Base-by-base conservation (phyloP, 1,284 basidiomycete species). In the Pseudozyma sp. region DNA sequence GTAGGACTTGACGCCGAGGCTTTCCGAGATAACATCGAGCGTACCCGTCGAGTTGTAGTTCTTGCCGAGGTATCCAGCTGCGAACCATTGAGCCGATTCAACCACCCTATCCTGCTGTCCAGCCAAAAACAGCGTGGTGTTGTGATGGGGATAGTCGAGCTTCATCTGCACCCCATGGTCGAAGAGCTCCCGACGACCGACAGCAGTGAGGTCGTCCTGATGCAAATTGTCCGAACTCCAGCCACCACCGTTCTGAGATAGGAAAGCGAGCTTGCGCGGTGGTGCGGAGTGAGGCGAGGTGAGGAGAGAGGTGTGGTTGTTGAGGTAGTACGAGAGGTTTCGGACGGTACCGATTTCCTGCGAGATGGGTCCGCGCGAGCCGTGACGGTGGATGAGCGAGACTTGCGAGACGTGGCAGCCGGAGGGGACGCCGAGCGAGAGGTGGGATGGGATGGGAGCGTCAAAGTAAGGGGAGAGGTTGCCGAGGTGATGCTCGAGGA, bases 81-180 rank as follows among this genome's bases (percentile, higher is more conserved):
- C 84, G 66, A 88, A 88, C 84, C 86, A 88, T 67, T 86, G 82
- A 0, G 87, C 85, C 7, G 85, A 86, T 66, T 88, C 87, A 17
- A 87, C 65, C 1, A 85, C 87, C 52, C 87, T 84, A 63, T 87
- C 87, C 61, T 87, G 85, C n/a, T 82, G 63, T 16, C 86, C 87
- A n/a, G 86, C 87, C 10, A 87, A 68, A 34, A 88, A 79, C 4
- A 72, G 66, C 14, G 85, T 82, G 17, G 85, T 86, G 46, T 74
- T 73, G 43, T 87, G 78, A 34, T 84, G 55, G 8, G 86, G 86
- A 65, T 87, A 87, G 40, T 81, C 83, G 17, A 87, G 66, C 40
- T 80, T 79, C 72, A 87, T 85, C n/a, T 84, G 76, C 10, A 87
- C 85, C 11, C 87, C 87, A 54, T 87, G 87, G 31, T 86, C 70